A percentile compares a stretch with the other conserved stretches of the same genome.
Conservation (phyloP, 176 grass and related monocot species). For the Eragrostis curvula region DNA sequence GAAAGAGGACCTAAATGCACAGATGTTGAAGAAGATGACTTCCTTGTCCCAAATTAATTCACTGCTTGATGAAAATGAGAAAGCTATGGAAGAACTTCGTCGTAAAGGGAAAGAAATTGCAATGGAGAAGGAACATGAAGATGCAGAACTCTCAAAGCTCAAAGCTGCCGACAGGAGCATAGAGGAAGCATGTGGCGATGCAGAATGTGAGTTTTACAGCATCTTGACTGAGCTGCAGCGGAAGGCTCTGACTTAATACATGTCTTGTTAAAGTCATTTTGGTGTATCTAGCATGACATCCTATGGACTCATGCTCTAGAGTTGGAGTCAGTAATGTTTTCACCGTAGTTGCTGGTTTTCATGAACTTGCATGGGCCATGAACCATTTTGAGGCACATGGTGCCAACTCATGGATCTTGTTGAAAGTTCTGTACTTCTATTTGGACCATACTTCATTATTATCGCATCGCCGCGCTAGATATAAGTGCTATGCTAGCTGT, state of each 20-base stretch:
- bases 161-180: not conserved
- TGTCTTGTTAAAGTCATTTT: not conserved
- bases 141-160: constrained; percentile 34
- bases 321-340: not conserved
- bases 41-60: constrained; percentile 10
- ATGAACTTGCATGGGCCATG: not conserved
- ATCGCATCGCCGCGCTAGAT: not conserved
- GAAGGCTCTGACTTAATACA: not conserved
- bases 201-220: constrained; percentile 34
- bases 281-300: not conserved
- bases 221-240: constrained; percentile 33
- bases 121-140: constrained; percentile 17
- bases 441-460: not conserved
- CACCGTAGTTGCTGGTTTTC: not conserved
- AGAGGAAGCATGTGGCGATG: constrained; percentile 24
- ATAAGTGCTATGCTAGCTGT: not conserved
- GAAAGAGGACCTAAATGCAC: constrained; percentile 16
- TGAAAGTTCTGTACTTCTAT: not conserved
- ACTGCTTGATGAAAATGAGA: constrained; percentile 21
- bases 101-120: constrained; percentile 8
- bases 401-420: not conserved
- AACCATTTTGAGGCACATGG: not conserved
- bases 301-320: constrained; percentile 1
- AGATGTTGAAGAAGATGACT: constrained; percentile 11
- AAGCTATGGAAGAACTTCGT: not conserved